Base-by-base conservation (phyloP, 2,329 filamentous ascomycete species). In the Triangularia verruculosa region DNA sequence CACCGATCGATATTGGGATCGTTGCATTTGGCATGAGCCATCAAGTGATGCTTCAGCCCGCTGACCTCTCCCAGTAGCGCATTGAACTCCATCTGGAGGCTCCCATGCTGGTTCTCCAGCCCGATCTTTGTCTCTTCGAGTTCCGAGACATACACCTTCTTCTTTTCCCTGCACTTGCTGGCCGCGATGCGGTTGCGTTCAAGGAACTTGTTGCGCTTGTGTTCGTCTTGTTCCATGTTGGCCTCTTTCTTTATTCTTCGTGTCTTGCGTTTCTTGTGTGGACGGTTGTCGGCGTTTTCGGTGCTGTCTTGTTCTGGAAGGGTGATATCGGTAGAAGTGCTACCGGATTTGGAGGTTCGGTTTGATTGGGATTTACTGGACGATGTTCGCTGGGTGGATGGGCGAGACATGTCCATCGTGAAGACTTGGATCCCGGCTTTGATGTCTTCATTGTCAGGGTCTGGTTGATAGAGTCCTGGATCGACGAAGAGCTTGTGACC, bases 101-200 rank as follows among this genome's bases (percentile, higher is more conserved):
- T 70, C 9, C 69, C 70, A 68, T 85, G 77, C 47, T 78, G 75
- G 5, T 68, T 70, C 70, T 85, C 83, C 53, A 85, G 68, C 0
- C 71, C 75, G 9, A 73, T 67, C 61, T 79, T 80, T 5, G 75
- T 77, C 60, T 80, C 78, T 64, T 85, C 81, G 22, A 85, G 71
- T n/a, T 80, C 78, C 12, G 74, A 74, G 22, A 82, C 78, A 78
- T 80, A 84, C 68, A 79, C 75, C 74, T 85, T 86, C 70, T 84
- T 85, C 75, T 90, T 91, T 70, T 89, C 84, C 3, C 89, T 84
- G 71, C 89, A 92, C 72, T 91, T 92, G 73, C 86, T 89, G 1
- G 90, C 89, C 0, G 90, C 89, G 2, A 89, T 78, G 9, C 89
- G 82, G 73, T 93, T 93, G 65, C 89, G 84, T 74, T 90, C 87